Evolutionary conservation across 73 alveolate genomes (phyloP), one percentile per base, ranked within the genome.

Genomic region (Paramecium pentaurelia): DNA sequence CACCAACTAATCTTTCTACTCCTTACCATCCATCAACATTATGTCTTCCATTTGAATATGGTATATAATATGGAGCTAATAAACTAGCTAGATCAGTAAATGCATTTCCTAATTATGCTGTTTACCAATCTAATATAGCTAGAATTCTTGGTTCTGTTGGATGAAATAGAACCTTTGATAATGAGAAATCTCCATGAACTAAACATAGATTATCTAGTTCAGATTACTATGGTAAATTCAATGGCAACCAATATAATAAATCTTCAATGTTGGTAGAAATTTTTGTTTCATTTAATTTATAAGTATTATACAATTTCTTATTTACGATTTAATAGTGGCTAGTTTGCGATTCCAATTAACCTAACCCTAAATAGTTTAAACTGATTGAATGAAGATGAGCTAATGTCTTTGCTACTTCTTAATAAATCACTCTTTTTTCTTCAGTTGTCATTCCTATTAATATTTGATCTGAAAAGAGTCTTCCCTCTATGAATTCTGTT

Each of bases 41-140:
- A 28, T 68, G 28, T 68, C 12, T 68, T 68, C 47, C 47, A 68
- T 68, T 68, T 4, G 84, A 32, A 32, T 68, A 68, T 68, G 40
- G 51, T 2, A 68, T 68, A n/a, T 68, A 68, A 34, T 11, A 68
- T 32, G 40, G 51, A 32, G 40, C 20, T 2, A 68, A 1, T 1
- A 85, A 60, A 20, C 25, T 60, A 11, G 84, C 88, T 37, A 84
- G 40, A 73, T 90, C 95, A 70, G 85, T 71, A 75, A 90, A 59
- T 38, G 95, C 86, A 90, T 90, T 75, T 14, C 95, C 95, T 32
- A 90, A 37, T 44, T 86, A 45, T 11, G 93, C 45, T n/a, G 42
- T 58, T 18, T 90, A 49, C 95, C 95, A 90, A 73, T 90, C 93
- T 30, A 90, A 30, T 4, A 90, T 88, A 0, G 93, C 95, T 32